Evolutionary conservation across 1,139 yeast species (phyloP).

Genomic region (Hyphopichia wangnamkhiaoensis): DNA sequence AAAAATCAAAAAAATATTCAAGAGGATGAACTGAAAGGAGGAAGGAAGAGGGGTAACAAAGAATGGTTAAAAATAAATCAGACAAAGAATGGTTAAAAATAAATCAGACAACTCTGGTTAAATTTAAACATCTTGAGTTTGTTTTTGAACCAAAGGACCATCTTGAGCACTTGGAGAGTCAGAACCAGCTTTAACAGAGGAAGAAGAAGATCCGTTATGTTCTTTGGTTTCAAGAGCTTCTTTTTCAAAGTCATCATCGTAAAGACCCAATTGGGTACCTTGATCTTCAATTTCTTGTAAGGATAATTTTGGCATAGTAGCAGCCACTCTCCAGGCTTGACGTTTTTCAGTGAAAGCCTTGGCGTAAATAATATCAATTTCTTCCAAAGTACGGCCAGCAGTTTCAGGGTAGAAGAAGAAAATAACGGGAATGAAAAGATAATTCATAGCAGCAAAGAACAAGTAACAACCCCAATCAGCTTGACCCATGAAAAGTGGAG

Average conservation of each 20-base stretch:
- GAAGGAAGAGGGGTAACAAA: background rate
- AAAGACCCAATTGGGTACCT: slow-evolving; percentile 49
- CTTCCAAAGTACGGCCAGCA: slow-evolving; percentile 50
- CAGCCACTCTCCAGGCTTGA: slow-evolving; percentile 54
- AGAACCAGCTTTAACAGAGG: slow-evolving; percentile 8
- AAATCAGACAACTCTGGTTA: background rate
- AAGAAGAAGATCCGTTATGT: slow-evolving; percentile 17
- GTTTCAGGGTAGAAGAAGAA: slow-evolving; percentile 52
- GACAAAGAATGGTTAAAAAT: background rate
- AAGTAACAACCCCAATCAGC: slow-evolving; percentile 47
- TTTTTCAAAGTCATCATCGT: slow-evolving; percentile 43
- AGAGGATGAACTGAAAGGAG: background rate
- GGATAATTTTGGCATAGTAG: slow-evolving; percentile 48
- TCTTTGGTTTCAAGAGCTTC: slow-evolving; percentile 34
- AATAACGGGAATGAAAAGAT: slow-evolving; percentile 39
- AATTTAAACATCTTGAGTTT: slow-evolving; percentile 4
- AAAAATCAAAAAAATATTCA: background rate
- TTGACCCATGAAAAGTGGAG: slow-evolving; percentile 42
- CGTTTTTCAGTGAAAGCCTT: slow-evolving; percentile 48
- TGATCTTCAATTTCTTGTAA: slow-evolving; percentile 48
- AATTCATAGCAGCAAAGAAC: slow-evolving; percentile 45
- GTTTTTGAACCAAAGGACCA: slow-evolving; percentile 4
- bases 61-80: background rate
- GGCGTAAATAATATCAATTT: slow-evolving; percentile 47
- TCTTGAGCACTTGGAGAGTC: slow-evolving; percentile 1